phyloP scores from a whole-genome alignment of 2,329 filamentous ascomycete species.

The Gyromitra esculenta region DNA sequence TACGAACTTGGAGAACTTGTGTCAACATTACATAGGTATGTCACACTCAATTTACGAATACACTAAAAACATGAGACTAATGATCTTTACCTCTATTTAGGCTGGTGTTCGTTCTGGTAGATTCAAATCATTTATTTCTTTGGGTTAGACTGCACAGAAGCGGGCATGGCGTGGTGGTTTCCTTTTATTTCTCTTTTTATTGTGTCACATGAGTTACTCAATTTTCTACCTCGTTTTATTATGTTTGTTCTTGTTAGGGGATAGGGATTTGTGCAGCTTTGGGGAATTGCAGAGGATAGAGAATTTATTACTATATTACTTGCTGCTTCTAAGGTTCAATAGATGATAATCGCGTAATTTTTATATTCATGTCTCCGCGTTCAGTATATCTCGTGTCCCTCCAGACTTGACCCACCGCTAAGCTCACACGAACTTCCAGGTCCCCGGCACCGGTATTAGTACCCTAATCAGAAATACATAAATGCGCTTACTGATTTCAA shows the following conservation, averaged over 20 bases:
- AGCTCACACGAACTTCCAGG: too few relatives aligned
- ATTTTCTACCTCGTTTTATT: constrained; percentile 3
- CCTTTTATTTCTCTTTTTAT: constrained; percentile 17
- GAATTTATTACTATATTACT: constrained; percentile 15
- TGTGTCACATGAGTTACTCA: constrained; percentile 9
- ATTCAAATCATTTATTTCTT: background rate
- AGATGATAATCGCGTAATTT: background rate
- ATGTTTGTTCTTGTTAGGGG: constrained; percentile 28
- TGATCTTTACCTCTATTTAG: constrained; percentile 24
- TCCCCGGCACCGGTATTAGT: too few relatives aligned
- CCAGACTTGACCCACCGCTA: too few relatives aligned
- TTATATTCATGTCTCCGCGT: background rate
- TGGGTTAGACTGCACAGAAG: background rate
- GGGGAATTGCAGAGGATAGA: constrained; percentile 26
- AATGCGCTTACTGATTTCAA: too few relatives aligned
- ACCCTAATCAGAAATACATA: too few relatives aligned
- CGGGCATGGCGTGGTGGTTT: constrained; percentile 23
- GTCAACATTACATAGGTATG: constrained; percentile 92
- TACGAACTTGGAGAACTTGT: constrained; percentile 95
- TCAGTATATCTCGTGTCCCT: too few relatives aligned
- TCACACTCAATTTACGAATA: background rate
- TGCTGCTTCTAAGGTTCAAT: background rate
- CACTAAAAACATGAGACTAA: background rate
- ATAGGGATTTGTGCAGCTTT: constrained; percentile 18
- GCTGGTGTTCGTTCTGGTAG: constrained; percentile 55